Base-by-base conservation (phyloP, 2,329 filamentous ascomycete genomes). In the Alternaria sp. region DNA sequence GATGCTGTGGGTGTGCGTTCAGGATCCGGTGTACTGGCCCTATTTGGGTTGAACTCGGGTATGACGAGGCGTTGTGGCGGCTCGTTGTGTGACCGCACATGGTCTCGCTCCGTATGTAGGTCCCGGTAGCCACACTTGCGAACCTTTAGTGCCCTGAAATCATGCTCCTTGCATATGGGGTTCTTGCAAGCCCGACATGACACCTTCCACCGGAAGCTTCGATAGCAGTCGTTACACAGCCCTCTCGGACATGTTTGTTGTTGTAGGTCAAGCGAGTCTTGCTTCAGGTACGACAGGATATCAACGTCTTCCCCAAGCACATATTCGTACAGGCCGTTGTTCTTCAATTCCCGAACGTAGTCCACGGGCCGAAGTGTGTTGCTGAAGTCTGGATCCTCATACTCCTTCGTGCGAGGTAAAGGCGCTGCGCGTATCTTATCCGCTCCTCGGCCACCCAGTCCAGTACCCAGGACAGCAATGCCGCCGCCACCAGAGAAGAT, bases 401-500 rank as follows among this genome's bases (percentile, higher is more conserved):
- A 88, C 25, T 86, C 83, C 61, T 85, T 82, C 8, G 79, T 83
- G 40, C 81, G 81, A n/a, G 86, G 86, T 54, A 88, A 75, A 64
- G 86, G 86, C 23, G 85, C 86, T 45, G 86, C 86, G 57, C 86
- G 83, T 55, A 88, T 83, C 65, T 84, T 83, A 64, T 88, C 86
- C 15, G 84, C 84, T 49, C 86, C 86, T 66, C 83, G 82, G 63
- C 82, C 84, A 4, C 82, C 81, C 26, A 80, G 71, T 43, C 77
- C 79, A 55, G 77, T 78, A n/a, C 85, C 85, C 13, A 85, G 79
- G 55, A 88, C 86, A 36, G 85, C 86, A 63, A 88, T 88, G 13
- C 86, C 86, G 51, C 86, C 86, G 10, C 86, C 86, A 10, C 86
- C 86, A 25, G 86, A 88, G 69, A 88, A 88, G 54, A 87, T 84